Evolutionary conservation across 1,284 basidiomycete genomes (phyloP), one percentile per base, ranked within the genome.

Genomic region (Ceratobasidium sp.): DNA sequence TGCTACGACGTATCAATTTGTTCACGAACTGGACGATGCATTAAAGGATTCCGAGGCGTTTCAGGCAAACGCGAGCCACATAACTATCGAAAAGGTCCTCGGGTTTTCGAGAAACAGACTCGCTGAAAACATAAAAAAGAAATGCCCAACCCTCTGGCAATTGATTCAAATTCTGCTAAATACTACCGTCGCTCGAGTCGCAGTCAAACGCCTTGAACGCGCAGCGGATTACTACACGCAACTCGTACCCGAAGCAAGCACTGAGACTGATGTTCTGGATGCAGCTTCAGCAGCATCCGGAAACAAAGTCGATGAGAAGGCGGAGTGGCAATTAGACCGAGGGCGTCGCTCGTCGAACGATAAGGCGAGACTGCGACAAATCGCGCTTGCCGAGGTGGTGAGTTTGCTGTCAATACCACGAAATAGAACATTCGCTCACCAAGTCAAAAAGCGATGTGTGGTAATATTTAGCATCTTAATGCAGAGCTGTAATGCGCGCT

Each of bases 391-490:
- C 13, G 23, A 23, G 9, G 57, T 59, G 57, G 57, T 59, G 10
- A 59, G 57, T n/a, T n/a, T n/a, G n/a, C n/a, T n/a, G n/a, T n/a
- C n/a, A n/a, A n/a, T n/a, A n/a, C n/a, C n/a, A n/a, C n/a, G n/a
- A n/a, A n/a, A n/a, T n/a, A n/a, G n/a, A n/a, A n/a, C n/a, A n/a
- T n/a, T n/a, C n/a, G n/a, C n/a, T n/a, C n/a, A n/a, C n/a, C n/a
- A n/a, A n/a, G n/a, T n/a, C n/a, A n/a, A n/a, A n/a, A n/a, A n/a
- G n/a, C n/a, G n/a, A n/a, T n/a, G n/a, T n/a, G n/a, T n/a, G n/a
- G n/a, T n/a, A n/a, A n/a, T 66, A 10, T 40, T 69, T 23, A 69
- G 50, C 33, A 48, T 71, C 33, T 26, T 66, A 5, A 71, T 71
- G 68, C 50, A 46, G 52, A 59, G 38, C 38, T 46, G 52, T 40